Conservation (phyloP, 1,139 yeast genomes). For the Sugiyamaella grinbergsii region DNA sequence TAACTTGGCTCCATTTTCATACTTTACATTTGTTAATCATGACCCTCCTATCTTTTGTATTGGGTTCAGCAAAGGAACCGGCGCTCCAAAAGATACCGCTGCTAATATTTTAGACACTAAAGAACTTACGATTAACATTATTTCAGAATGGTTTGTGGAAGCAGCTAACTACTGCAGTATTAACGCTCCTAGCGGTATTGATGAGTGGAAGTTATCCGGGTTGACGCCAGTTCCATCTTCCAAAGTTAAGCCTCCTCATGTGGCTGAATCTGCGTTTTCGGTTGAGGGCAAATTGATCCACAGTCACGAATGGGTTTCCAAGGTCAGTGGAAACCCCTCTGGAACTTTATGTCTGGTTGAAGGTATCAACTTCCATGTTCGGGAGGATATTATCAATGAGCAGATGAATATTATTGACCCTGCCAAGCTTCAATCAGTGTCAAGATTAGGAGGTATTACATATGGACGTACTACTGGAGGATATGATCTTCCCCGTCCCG, state of each 20-base stretch:
- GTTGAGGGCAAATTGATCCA: constrained; percentile 55
- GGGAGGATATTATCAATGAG: constrained; percentile 56
- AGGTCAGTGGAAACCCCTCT: constrained; percentile 45
- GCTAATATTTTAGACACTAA: constrained; percentile 53
- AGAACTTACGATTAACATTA: constrained; percentile 60
- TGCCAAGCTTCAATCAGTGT: constrained; percentile 54
- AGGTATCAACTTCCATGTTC: constrained; percentile 58
- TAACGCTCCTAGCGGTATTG: constrained; percentile 52
- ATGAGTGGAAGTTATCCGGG: constrained; percentile 61
- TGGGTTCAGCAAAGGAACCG: constrained; percentile 50
- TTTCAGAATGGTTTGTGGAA: constrained; percentile 65
- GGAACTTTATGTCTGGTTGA: constrained; percentile 53
- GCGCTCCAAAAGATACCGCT: constrained; percentile 52
- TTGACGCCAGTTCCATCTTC: constrained; percentile 52
- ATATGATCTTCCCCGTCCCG: constrained; percentile 51
- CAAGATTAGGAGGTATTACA: constrained; percentile 58
- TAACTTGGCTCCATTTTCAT: constrained; percentile 64
- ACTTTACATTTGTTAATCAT: constrained; percentile 51
- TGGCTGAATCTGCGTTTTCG: constrained; percentile 63
- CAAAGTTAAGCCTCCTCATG: constrained; percentile 56
- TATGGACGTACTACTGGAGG: constrained; percentile 51
- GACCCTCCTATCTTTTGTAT: constrained; percentile 64
- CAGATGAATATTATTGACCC: constrained; percentile 49
- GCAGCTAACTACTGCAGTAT: constrained; percentile 59
- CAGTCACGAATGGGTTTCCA: constrained; percentile 52